Evolutionary conservation across 129 eudicot genomes (phyloP), one percentile per base, ranked within the genome.

Genomic region (Smallanthus sonchifolius): DNA sequence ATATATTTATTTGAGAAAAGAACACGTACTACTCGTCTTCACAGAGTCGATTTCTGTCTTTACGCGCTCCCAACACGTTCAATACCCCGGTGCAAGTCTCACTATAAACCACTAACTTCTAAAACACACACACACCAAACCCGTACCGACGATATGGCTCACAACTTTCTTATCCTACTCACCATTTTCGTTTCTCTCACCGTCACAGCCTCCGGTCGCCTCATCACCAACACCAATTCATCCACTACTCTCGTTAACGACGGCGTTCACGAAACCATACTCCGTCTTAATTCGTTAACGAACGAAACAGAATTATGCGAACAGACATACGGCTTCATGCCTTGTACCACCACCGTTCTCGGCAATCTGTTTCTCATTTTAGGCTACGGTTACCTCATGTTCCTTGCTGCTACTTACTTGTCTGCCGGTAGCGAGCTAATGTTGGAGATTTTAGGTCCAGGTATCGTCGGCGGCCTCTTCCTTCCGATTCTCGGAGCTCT

Each of bases 401-500:
- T 78, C 72, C 77, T 79, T 28, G 89, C 87, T 20, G 96, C 96
- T 10, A 90, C 91, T 42, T 87, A 79, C 76, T 73, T 90, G 19
- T 85, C 94, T 49, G 37, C 72, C 28, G 96, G 94, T 3, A 87
- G 91, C 54, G 96, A 90, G 83, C 82, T 90, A 3, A 74, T 90
- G 86, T 71, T 90, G 77, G 95, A 91, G 82, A 82, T 91, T 77
- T 77, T 91, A 32, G 91, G 97, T 4, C 95, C 97, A 10, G 97
- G 97, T 6, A 75, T 91, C 65, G 85, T 91, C 40, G 97, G 97
- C 36, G 97, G 97, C 0, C 85, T 91, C 1, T 82, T 91, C 17
- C 91, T 91, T 56, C 97, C 95, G 0, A 48, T 84, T 36, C 97
- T 91, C 71, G 97, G 97, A 4, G 97, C 97, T 74, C 91, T 91